Percentiles rank a stretch among this genome's conserved stretches.
phyloP scores from a whole-genome alignment of 805 yeast genomes.

The Zygosaccharomyces lentus region DNA sequence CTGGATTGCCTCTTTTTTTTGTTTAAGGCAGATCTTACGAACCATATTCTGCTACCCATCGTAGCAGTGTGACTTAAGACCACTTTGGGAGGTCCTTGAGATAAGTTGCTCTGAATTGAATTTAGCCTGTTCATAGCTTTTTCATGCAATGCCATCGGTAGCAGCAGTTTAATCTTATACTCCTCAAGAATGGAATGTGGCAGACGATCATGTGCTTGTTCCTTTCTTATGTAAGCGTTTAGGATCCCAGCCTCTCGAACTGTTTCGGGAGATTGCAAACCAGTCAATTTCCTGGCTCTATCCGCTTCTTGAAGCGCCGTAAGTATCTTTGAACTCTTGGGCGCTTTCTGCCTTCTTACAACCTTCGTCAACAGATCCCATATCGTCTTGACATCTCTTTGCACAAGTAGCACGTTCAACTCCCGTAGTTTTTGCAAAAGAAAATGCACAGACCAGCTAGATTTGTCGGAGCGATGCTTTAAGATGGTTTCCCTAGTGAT shows the following conservation, averaged over 20 bases:
- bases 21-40: constrained; percentile 30
- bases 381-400: constrained; percentile 7
- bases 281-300: not conserved
- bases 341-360: constrained; percentile 9
- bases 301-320: constrained; percentile 2
- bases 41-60: constrained; percentile 30
- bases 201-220: constrained; percentile 13
- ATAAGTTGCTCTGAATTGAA: constrained; percentile 18
- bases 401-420: constrained; percentile 15
- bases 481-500: constrained; percentile 7
- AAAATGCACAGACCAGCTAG: constrained; percentile 26
- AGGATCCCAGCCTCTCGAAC: constrained; percentile 17
- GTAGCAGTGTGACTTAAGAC: constrained; percentile 23
- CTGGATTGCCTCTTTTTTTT: constrained; percentile 28
- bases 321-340: constrained; percentile 4
- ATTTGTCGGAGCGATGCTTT: constrained; percentile 22
- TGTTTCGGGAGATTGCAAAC: constrained; percentile 8
- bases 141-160: constrained; percentile 31
- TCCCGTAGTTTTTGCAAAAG: constrained; percentile 14
- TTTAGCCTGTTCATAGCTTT: constrained; percentile 16
- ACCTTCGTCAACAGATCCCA: constrained; percentile 12
- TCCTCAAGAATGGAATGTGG: constrained; percentile 17
- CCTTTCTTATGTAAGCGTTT: constrained; percentile 16
- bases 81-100: constrained; percentile 28
- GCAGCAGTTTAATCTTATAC: constrained; percentile 17